phyloP scores from a whole-genome alignment of 2,329 filamentous ascomycete species.

The Apiospora koreana region DNA sequence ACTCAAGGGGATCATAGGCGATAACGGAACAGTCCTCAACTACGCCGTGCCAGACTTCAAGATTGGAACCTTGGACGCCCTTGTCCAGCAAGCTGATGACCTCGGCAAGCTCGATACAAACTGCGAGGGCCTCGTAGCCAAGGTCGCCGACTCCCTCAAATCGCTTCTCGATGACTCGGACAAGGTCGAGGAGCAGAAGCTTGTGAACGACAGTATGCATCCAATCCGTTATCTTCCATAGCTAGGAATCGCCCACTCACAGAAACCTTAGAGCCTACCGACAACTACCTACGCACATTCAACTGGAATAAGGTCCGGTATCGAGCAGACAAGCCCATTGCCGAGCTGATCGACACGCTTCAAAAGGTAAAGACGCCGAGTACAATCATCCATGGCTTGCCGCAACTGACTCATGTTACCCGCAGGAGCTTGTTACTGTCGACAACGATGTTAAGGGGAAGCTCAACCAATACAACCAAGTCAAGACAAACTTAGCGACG shows the following conservation, averaged over 20 bases:
- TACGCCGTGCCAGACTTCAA: slow-evolving; percentile 94
- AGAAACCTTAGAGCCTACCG: slow-evolving; percentile 74
- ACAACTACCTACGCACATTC: slow-evolving; percentile 87
- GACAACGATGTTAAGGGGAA: slow-evolving; percentile 97
- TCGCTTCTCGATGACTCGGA: slow-evolving; percentile 82
- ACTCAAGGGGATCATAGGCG: slow-evolving; percentile 71
- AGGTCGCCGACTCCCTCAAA: slow-evolving; percentile 84
- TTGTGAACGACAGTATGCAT: slow-evolving; percentile 84
- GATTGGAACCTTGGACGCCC: slow-evolving; percentile 91
- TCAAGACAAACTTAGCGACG: slow-evolving; percentile 80
- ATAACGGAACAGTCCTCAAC: slow-evolving; percentile 73
- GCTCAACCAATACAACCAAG: slow-evolving; percentile 89
- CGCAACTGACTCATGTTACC: not conserved
- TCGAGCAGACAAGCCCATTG: slow-evolving; percentile 84
- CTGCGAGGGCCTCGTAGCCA: slow-evolving; percentile 81
- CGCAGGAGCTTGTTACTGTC: slow-evolving; percentile 81
- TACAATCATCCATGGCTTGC: not conserved
- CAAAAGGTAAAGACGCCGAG: slow-evolving; percentile 67
- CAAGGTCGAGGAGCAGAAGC: slow-evolving; percentile 83
- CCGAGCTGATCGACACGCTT: slow-evolving; percentile 82
- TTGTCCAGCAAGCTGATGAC: slow-evolving; percentile 96
- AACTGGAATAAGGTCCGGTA: slow-evolving; percentile 99
- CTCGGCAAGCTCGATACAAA: slow-evolving; percentile 81
- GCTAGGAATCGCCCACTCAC: not conserved
- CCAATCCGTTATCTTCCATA: not conserved